Base-by-base conservation (phyloP, 2,329 filamentous ascomycete species). In the Venturia carpophila region DNA sequence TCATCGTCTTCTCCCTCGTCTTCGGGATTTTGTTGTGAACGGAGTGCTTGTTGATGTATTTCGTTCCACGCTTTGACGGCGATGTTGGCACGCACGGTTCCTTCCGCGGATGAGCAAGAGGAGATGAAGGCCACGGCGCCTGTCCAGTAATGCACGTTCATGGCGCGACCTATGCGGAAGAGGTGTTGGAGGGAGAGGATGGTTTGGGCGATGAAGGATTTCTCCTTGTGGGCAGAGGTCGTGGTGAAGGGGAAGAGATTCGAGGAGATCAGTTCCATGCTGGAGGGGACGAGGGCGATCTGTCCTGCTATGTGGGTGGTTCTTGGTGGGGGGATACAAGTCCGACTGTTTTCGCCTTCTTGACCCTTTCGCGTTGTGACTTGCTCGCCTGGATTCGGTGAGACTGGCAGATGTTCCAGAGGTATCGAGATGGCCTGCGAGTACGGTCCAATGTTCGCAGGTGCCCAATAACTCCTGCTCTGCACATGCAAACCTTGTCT, bases 381-480 rank as follows among this genome's bases (percentile, higher is more conserved):
- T 27, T 52, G 9, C 21, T 27, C 47, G 13, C 47, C 21, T 27
- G 47, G 21, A 2, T 27, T 52, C n/a, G 21, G 9, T 3, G 45
- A 27, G 41, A 21, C 43, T 2, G n/a, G 34, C n/a, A 49, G 13
- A 24, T 69, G 76, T 13, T 75, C 61, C 1, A 80, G 71, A 13
- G 79, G 79, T 13, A 85, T 77, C 1, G 83, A 80, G 62, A 94
- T 86, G 4, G 92, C 91, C 77, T 99, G 94, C 65, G 92, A 97
- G 75, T 97, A 97, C 0, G 94, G 94, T 0, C 94, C 94, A 64
- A 99, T 97, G 72, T 97, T 97, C 24, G 94, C 93, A 0, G 94
- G 94, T 0, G 94, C 94, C 94, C 94, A 99, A 80, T 97, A 97
- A 13, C 91, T 96, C 47, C 90, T 82, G 3, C 90, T 92, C 76